These are phyloP conservation scores for Lodderomyces pseudojiufengensis DNA, from an alignment of 1,139 yeast genomes.

Conservation along the genomic window DNA sequence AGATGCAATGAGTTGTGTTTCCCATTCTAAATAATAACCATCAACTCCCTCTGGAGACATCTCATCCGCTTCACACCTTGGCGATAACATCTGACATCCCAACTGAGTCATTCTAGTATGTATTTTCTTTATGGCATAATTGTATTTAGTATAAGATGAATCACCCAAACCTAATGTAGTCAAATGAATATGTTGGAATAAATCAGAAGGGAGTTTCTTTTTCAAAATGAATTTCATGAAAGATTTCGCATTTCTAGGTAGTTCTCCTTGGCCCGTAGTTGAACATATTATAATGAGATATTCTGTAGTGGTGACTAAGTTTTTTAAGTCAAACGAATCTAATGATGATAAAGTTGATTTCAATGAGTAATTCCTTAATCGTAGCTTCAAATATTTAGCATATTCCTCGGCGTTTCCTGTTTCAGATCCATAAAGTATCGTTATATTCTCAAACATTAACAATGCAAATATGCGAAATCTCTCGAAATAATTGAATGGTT, in stretches of 20 bases:
- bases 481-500: too few relatives aligned
- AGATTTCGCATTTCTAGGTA: conserved; percentile 71
- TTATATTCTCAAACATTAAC: conserved; percentile 26
- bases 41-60: conserved; percentile 77
- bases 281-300: conserved; percentile 70
- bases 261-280: conserved; percentile 94
- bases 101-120: conserved; percentile 75
- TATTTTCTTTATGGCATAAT: conserved; percentile 78
- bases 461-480: not conserved
- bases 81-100: conserved; percentile 71
- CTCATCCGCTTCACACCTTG: conserved; percentile 88
- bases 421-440: conserved; percentile 84
- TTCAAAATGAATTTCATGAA: conserved; percentile 74
- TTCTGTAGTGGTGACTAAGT: conserved; percentile 45
- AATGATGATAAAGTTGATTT: conserved; percentile 50
- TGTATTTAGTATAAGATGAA: conserved; percentile 82
- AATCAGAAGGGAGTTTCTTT: conserved; percentile 60
- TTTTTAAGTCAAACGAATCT: conserved; percentile 59
- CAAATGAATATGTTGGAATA: conserved; percentile 59
- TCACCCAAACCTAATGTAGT: conserved; percentile 94
- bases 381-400: conserved; percentile 61
- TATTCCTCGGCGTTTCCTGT: conserved; percentile 91
- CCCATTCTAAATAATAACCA: conserved; percentile 75
- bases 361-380: conserved; percentile 54
- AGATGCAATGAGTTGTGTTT: conserved; percentile 44